These are phyloP conservation scores for Malus domestica DNA, from an alignment of 306 rosid species.

Conservation along the genomic window ASM211411v1 NC_041793.1:46074501-46075000, in stretches of 20 bases:
- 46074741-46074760: slow-evolving; percentile 74
- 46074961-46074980: slow-evolving; percentile 76
- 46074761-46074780: slow-evolving; percentile 82
- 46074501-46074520: slow-evolving; percentile 81
- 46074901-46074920: slow-evolving; percentile 66
- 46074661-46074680: slow-evolving; percentile 78
- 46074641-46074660: slow-evolving; percentile 91
- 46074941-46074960: slow-evolving; percentile 90
- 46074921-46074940: slow-evolving; percentile 79
- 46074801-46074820: slow-evolving; percentile 81
- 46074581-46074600: slow-evolving; percentile 80
- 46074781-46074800: slow-evolving; percentile 72
- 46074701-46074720: slow-evolving; percentile 78
- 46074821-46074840: slow-evolving; percentile 98
- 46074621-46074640: slow-evolving; percentile 72
- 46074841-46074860: slow-evolving; percentile 85
- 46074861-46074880: slow-evolving; percentile 76
- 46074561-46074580: slow-evolving; percentile 78
- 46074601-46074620: slow-evolving; percentile 81
- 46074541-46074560: slow-evolving; percentile 93
- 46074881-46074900: slow-evolving; percentile 61
- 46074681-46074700: slow-evolving; percentile 74
- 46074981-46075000: slow-evolving; percentile 91
- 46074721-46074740: slow-evolving; percentile 68
- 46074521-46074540: slow-evolving; percentile 87